These are phyloP conservation scores for Lyophyllum decastes DNA, from an alignment of 768 basidiomycete genomes.

Conservation along the genomic window DNA sequence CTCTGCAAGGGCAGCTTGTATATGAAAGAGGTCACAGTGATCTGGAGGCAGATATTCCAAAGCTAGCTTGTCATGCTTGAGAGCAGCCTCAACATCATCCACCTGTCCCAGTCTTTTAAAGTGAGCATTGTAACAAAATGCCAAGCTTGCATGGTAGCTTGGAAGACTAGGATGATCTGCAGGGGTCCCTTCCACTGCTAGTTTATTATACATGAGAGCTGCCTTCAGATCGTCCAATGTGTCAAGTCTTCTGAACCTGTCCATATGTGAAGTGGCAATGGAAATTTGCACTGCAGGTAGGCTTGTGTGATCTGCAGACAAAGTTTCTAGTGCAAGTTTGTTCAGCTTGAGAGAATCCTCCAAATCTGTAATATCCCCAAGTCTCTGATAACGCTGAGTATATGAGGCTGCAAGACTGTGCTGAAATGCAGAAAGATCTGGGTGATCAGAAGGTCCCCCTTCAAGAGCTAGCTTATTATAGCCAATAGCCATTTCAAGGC, in stretches of 20 bases:
- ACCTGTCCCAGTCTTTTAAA: not conserved
- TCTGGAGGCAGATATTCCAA: not conserved
- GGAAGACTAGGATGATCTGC: not conserved
- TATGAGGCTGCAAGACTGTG: not conserved
- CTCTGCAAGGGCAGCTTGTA: not conserved
- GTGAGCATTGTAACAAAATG: not conserved
- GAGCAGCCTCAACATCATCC: slow-evolving; percentile 1
- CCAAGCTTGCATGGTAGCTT: not conserved
- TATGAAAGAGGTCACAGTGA: not conserved
- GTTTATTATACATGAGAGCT: not conserved
- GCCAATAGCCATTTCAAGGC: slow-evolving; percentile 18
- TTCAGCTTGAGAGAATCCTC: not conserved
- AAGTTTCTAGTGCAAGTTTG: slow-evolving; percentile 2
- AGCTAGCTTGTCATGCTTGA: not conserved
- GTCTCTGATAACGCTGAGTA: slow-evolving; percentile 1
- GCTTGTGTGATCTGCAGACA: not conserved
- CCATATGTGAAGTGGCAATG: not conserved
- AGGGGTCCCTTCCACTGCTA: not conserved
- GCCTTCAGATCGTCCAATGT: not conserved
- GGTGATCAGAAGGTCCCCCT: not conserved
- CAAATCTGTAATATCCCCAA: not conserved
- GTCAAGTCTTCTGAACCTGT: not conserved
- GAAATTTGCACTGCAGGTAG: not conserved
- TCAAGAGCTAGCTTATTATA: not conserved
- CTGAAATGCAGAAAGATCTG: not conserved